Conservation (phyloP, 2,329 filamentous ascomycete genomes). For the Cercospora sp. region DNA sequence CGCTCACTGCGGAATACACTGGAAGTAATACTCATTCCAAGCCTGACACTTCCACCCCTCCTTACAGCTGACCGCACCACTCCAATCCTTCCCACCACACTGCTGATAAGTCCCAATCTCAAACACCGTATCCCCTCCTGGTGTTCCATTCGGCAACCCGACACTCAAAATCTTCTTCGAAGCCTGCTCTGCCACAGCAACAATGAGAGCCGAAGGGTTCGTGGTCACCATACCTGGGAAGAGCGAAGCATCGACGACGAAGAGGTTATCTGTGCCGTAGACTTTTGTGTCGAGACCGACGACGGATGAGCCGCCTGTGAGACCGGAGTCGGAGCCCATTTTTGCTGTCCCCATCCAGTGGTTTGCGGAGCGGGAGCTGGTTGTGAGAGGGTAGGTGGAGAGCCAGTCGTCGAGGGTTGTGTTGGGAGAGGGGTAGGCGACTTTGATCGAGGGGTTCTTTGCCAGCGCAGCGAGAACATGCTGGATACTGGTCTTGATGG, state of each 20-base stretch:
- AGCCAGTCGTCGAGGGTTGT: slow-evolving; percentile 57
- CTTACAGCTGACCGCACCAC: background rate
- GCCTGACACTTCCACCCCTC: background rate
- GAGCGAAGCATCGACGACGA: slow-evolving; percentile 67
- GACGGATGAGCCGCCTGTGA: slow-evolving; percentile 48
- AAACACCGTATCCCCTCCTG: background rate
- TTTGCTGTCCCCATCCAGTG: slow-evolving; percentile 48
- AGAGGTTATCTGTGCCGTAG: slow-evolving; percentile 66
- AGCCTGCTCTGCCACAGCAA: slow-evolving; percentile 64
- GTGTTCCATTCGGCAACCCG: background rate
- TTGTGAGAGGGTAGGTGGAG: slow-evolving; percentile 50
- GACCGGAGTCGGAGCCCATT: slow-evolving; percentile 49
- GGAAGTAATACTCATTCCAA: slow-evolving; percentile 4
- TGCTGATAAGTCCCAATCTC: background rate
- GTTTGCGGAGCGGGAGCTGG: slow-evolving; percentile 45
- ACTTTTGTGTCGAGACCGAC: slow-evolving; percentile 55
- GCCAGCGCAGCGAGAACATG: slow-evolving; percentile 58
- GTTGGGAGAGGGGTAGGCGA: slow-evolving; percentile 56
- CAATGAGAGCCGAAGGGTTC: slow-evolving; percentile 67
- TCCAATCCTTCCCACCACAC: background rate
- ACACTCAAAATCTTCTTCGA: slow-evolving; percentile 54
- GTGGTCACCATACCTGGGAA: slow-evolving; percentile 69
- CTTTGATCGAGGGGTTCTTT: slow-evolving; percentile 57
- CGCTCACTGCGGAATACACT: slow-evolving; percentile 3
- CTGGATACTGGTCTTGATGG: slow-evolving; percentile 66